Evolutionary conservation across 2,329 filamentous ascomycete species (phyloP).

Genomic region (Alternaria sp.): DNA sequence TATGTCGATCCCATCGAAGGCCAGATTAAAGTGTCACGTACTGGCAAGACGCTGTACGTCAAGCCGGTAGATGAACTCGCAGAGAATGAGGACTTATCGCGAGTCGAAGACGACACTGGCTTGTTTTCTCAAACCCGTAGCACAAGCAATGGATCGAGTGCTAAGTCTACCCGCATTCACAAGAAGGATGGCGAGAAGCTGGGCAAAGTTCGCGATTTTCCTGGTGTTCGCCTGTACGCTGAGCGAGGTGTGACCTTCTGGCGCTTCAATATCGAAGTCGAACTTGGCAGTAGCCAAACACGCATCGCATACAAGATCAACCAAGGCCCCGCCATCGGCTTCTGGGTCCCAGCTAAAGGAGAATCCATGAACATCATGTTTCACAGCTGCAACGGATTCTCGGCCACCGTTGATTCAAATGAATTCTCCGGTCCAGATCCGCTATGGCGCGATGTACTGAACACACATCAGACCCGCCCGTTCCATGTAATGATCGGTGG

Average conservation of each 20-base stretch:
- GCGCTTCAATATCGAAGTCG: conserved; percentile 95
- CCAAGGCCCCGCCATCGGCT: conserved; percentile 83
- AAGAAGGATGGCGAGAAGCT: conserved; percentile 79
- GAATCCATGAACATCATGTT: conserved; percentile 99
- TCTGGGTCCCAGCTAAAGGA: conserved; percentile 89
- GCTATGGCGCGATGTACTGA: conserved; percentile 95
- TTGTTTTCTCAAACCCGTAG: conserved; percentile 77
- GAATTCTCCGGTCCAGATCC: conserved; percentile 92
- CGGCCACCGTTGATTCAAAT: conserved; percentile 77
- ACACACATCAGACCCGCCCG: conserved; percentile 87
- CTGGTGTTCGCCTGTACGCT: conserved; percentile 81
- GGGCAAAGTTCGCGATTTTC: conserved; percentile 83
- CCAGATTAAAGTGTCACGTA: conserved; percentile 83
- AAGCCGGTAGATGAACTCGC: conserved; percentile 87
- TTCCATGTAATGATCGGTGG: conserved; percentile 99
- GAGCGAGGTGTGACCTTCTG: conserved; percentile 94
- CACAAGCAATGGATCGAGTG: conserved; percentile 48
- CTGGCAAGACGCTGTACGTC: conserved; percentile 87
- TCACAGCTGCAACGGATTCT: conserved; percentile 97
- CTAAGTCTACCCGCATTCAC: conserved; percentile 58
- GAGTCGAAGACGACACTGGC: conserved; percentile 80
- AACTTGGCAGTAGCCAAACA: conserved; percentile 79
- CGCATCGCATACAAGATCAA: conserved; percentile 97
- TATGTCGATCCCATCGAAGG: conserved; percentile 91
- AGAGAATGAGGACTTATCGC: conserved; percentile 80